Base-by-base conservation (phyloP, 1,284 basidiomycete genomes). In the Golubevia pallescens region DNA sequence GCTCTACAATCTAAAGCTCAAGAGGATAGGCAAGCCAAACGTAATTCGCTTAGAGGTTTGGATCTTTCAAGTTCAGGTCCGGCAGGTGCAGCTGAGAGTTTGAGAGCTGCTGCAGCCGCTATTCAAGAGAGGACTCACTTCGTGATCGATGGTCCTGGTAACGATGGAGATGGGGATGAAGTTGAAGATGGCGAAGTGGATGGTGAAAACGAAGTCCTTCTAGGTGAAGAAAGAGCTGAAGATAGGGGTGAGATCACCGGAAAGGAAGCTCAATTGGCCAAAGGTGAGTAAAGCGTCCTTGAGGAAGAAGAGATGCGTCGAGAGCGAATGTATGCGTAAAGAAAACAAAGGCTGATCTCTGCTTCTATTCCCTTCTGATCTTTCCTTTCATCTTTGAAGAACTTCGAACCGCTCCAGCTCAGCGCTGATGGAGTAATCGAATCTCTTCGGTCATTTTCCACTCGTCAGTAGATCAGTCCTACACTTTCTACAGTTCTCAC, bases 91-190 rank as follows among this genome's bases (percentile, higher is more conserved):
- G 70, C 77, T 10, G 78, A 71, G 20, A 77, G 69, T 16, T 57
- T 80, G 32, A 67, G 74, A 8, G 75, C 71, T 1, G 78, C 78
- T 4, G 73, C 77, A 56, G 75, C 74, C 51, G 70, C 78, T 6
- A 61, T 80, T 8, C 74, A 78, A 48, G 75, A 80, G 32, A 69
- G 78, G 19, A 66, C 67, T 14, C 73, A 74, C 1, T 80, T 80
- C 67, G 68, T 80, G 7, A 80, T 80, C n/a, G 78, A 80, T 42
- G 78, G 77, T 1, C 69, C 68, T 14, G 65, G 55, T 1, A 66
- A 78, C 21, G 67, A 66, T 1, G 75, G 74, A 10, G 72, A 75
- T 13, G 71, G 69, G 0, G 69, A 19, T 1, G 69, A 69, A 16
- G 63, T 51, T 38, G 69, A 61, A 8, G 73, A 57, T 1, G 73